Evolutionary conservation across 352 stramenopile genomes (phyloP), one percentile per base, ranked within the genome.

Genomic region (Phytophthora constricta): DNA sequence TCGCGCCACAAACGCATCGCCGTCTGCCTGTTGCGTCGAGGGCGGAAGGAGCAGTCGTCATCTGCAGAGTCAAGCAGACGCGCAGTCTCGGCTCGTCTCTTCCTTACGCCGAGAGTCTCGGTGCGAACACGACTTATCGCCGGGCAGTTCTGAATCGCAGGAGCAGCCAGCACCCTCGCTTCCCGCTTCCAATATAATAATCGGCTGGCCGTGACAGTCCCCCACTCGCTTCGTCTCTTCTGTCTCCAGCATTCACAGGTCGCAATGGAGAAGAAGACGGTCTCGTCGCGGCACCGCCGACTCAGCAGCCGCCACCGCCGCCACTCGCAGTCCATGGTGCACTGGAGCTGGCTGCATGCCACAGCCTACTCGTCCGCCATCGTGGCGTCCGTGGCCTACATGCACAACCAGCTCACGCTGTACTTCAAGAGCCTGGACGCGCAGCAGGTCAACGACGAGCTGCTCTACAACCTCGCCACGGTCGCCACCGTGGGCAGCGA

Each of bases 281-380:
- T 11, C 7, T 42, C 25, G 1, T 33, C 51, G 28, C 49, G 45
- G 33, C 52, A 55, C 39, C 58, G 55, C 34, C 55, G 43, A 23
- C 45, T 34, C 25, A 57, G 31, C 55, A 45, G 43, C 10, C 56
- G 56, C 11, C 62, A 49, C 11, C 69, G 66, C 37, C 70, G 63
- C 42, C 62, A 65, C 17, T 51, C 71, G 57, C 70, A 61, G 41
- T 72, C 62, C 11, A 59, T 81, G 27, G 58, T 78, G 54, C 74
- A 65, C n/a, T 93, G 85, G 85, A 93, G 73, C 61, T 93, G 85
- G 85, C 68, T 91, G 58, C 77, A 89, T 31, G 85, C 85, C 7
- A 93, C 80, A 13, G 74, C 82, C 37, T 91, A 84, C 68, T 89
- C 80, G 22, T 87, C 71, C 7, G 80, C 77, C n/a, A 69, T 93